phyloP scores from a whole-genome alignment of 371 early-diverging fungal species.

The Mucor saturninus region DNA sequence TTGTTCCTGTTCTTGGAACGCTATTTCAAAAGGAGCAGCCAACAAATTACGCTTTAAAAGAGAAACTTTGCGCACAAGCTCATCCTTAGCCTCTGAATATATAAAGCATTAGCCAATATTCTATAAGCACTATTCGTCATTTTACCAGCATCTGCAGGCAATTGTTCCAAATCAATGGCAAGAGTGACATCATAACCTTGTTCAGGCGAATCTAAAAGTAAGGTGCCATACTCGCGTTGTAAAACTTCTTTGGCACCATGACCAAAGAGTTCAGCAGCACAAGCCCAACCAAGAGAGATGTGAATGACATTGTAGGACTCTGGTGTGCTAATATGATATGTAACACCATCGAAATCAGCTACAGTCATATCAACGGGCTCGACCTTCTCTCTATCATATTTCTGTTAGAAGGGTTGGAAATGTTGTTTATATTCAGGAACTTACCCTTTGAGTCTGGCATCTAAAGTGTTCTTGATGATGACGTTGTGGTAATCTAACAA shows the following conservation, averaged over 20 bases:
- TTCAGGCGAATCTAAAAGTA: slow-evolving; percentile 66
- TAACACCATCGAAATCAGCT: slow-evolving; percentile 96
- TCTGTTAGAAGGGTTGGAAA: neutral
- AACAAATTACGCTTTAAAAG: slow-evolving; percentile 91
- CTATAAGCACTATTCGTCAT: neutral
- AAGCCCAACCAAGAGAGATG: slow-evolving; percentile 85
- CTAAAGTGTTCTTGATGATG: slow-evolving; percentile 67
- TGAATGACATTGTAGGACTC: slow-evolving; percentile 70
- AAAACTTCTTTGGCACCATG: slow-evolving; percentile 87
- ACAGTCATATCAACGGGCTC: slow-evolving; percentile 83
- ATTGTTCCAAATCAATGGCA: slow-evolving; percentile 76
- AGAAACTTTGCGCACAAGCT: slow-evolving; percentile 78
- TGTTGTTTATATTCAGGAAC: neutral
- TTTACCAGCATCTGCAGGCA: slow-evolving; percentile 74
- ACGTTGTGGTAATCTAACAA: slow-evolving; percentile 73
- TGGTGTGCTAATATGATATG: slow-evolving; percentile 82
- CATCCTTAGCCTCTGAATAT: slow-evolving; percentile 58
- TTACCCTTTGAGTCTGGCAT: slow-evolving; percentile 64
- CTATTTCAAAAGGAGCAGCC: slow-evolving; percentile 92
- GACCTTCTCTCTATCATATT: slow-evolving; percentile 68
- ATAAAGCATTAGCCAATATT: neutral
- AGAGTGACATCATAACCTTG: slow-evolving; percentile 86
- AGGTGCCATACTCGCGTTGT: slow-evolving; percentile 79
- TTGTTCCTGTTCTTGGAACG: slow-evolving; percentile 84
- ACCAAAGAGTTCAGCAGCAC: slow-evolving; percentile 75